Base-by-base conservation (phyloP, 441 rosid species). In the Adansonia grandidieri region DNA sequence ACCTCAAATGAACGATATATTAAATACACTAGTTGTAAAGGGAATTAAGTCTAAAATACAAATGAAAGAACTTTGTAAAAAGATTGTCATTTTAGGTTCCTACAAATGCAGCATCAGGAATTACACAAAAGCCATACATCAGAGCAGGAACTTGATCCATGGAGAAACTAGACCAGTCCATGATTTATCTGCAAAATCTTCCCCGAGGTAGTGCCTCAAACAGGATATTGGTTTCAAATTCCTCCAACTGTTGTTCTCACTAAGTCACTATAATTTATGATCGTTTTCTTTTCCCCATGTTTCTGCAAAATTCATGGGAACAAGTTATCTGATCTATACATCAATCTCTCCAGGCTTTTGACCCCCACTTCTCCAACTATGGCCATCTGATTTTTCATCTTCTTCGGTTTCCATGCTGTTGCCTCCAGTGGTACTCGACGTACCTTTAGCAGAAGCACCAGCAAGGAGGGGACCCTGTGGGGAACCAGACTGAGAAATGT, bases 301-400 rank as follows among this genome's bases (percentile, higher is more conserved):
- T 61, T n/a, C 58, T 62, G 53, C n/a, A 80, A 76, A n/a, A 58
- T 69, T 66, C 61, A 74, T 78, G 77, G 82, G 77, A 57, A 80
- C 37, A 47, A 40, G 71, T 22, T 51, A 47, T 58, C 14, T 51
- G 57, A 45, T 32, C 64, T 77, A 71, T 81, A 78, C 82, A 80
- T 72, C 73, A 14, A 77, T 76, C 66, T 83, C 84, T 74, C 78
- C 80, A 22, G 73, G 15, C 54, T 6, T 68, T 22, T 48, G 80
- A 60, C 73, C 11, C 60, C 67, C 78, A 65, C 32, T 50, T 78
- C 72, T 87, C 86, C 89, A 83, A 82, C 86, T 91, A 73, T 85
- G 89, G 63, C 90, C 90, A 75, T 88, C 92, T 7, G 89, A 84
- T 73, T 73, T 81, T 24, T 72, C 77, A 79, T 85, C 86, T 19